Evolutionary conservation across 2,329 filamentous ascomycete genomes (phyloP).

Genomic region (Ophiostoma quercus): DNA sequence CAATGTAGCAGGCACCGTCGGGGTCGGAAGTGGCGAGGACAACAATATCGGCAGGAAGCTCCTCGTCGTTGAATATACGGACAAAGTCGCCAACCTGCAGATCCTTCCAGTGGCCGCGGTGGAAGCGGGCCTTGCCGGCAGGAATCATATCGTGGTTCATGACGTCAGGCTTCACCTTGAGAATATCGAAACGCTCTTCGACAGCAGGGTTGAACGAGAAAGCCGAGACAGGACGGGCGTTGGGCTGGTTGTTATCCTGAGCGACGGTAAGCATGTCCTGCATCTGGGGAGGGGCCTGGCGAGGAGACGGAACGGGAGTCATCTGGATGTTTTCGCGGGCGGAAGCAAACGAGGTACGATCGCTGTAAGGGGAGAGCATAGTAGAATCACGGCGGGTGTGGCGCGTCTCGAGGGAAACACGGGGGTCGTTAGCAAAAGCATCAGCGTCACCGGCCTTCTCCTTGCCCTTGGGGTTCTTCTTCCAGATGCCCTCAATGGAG

Average conservation of each 20-base stretch:
- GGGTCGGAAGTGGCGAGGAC: slow-evolving; percentile 88
- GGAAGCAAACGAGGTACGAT: slow-evolving; percentile 48
- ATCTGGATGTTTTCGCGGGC: slow-evolving; percentile 77
- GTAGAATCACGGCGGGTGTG: slow-evolving; percentile 51
- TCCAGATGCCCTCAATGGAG: slow-evolving; percentile 44
- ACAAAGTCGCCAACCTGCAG: slow-evolving; percentile 94
- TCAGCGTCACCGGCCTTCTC: slow-evolving; percentile 42
- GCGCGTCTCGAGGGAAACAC: slow-evolving; percentile 62
- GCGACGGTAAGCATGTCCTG: slow-evolving; percentile 38
- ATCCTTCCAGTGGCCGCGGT: slow-evolving; percentile 91
- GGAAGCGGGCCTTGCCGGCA: slow-evolving; percentile 73
- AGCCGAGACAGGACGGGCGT: slow-evolving; percentile 33
- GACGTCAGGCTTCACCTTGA: slow-evolving; percentile 51
- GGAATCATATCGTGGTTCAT: slow-evolving; percentile 65
- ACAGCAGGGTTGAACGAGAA: slow-evolving; percentile 37
- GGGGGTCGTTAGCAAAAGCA: slow-evolving; percentile 49
- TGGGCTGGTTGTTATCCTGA: slow-evolving; percentile 34
- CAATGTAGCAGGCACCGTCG: slow-evolving; percentile 92
- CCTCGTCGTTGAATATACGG: slow-evolving; percentile 92
- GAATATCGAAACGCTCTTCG: slow-evolving; percentile 34
- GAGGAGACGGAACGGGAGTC: slow-evolving; percentile 82
- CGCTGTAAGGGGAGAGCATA: slow-evolving; percentile 47
- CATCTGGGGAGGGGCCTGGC: slow-evolving; percentile 35
- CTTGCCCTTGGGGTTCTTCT: slow-evolving; percentile 48
- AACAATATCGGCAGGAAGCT: slow-evolving; percentile 88